A percentile compares a stretch with the other conserved stretches of the same genome.
These are phyloP conservation scores for Erysimum cheiri DNA, from an alignment of 441 rosid genomes.

Conservation along the genomic window DNA sequence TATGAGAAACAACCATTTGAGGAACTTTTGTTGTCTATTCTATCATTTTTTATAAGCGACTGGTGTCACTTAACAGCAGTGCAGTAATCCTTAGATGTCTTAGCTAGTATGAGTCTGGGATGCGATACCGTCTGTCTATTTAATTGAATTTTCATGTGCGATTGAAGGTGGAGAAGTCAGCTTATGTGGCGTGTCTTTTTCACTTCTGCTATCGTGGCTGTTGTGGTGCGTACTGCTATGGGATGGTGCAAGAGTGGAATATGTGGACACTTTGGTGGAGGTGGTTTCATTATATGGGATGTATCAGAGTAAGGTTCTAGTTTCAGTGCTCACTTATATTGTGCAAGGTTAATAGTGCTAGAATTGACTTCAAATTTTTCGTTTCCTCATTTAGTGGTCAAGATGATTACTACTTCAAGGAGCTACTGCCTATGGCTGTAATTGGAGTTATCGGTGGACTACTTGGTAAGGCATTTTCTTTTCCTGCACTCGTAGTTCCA, in stretches of 20 bases:
- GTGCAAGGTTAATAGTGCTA: slow-evolving; percentile 27
- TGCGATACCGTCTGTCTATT: slow-evolving; percentile 10
- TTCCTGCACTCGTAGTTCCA: slow-evolving; percentile 20
- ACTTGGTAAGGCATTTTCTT: slow-evolving; percentile 59
- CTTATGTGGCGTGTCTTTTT: slow-evolving; percentile 99
- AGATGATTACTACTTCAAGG: slow-evolving; percentile 93
- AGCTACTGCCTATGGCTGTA: slow-evolving; percentile 94
- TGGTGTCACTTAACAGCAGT: slow-evolving; percentile 6
- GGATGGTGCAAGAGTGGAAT: slow-evolving; percentile 96
- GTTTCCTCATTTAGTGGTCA: slow-evolving; percentile 69
- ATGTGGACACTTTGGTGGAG: slow-evolving; percentile 98
- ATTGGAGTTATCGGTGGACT: slow-evolving; percentile 95
- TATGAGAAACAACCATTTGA: slow-evolving; percentile 1
- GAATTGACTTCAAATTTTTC: slow-evolving; percentile 32
- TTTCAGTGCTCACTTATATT: slow-evolving; percentile 28
- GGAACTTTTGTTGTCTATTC: slow-evolving; percentile 10
- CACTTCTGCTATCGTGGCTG: slow-evolving; percentile 97
- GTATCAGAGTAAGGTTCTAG: slow-evolving; percentile 76
- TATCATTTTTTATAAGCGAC: slow-evolving; percentile 7
- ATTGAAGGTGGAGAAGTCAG: slow-evolving; percentile 97
- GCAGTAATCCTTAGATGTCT: slow-evolving; percentile 26
- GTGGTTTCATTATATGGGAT: slow-evolving; percentile 98
- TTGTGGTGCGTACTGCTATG: slow-evolving; percentile 97
- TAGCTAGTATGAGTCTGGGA: slow-evolving; percentile 8
- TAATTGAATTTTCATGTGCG: slow-evolving; percentile 37